These are phyloP conservation scores for Backusella tarrabulga DNA, from an alignment of 192 early-diverging fungal species.

Conservation along the genomic window DNA sequence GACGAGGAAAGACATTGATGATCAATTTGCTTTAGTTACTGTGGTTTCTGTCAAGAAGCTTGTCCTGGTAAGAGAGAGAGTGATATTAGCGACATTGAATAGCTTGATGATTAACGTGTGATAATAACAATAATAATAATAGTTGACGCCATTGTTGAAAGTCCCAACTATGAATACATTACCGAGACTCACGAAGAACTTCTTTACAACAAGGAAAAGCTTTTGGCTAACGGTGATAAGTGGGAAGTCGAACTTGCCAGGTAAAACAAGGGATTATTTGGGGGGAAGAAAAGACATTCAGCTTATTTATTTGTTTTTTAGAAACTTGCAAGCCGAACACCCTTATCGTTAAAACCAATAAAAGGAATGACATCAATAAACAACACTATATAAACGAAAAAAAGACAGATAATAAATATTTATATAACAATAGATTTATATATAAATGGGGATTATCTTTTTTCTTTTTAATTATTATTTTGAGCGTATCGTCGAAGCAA, in stretches of 20 bases:
- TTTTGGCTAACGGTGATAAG: conserved; percentile 96
- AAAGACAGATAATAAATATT: background rate
- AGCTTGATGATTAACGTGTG: background rate
- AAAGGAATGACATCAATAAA: conserved; percentile 7
- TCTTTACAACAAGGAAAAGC: conserved; percentile 97
- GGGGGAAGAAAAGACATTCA: background rate
- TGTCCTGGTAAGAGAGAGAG: conserved; percentile 31
- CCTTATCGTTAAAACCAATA: conserved; percentile 34
- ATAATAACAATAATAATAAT: background rate
- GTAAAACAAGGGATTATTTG: conserved; percentile 40
- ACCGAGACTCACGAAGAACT: conserved; percentile 98
- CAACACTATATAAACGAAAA: background rate
- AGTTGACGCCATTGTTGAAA: conserved; percentile 98
- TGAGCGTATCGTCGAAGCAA: conserved; percentile 9
- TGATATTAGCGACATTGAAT: background rate
- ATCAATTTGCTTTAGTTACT: conserved; percentile 61
- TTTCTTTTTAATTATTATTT: background rate
- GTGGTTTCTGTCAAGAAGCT: conserved; percentile 88
- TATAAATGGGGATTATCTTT: background rate
- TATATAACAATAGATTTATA: background rate
- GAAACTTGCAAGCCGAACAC: conserved; percentile 45
- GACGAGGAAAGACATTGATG: background rate
- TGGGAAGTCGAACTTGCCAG: conserved; percentile 94
- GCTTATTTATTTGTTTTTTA: conserved; percentile 12
- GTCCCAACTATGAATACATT: conserved; percentile 94